Base-by-base conservation (phyloP, 441 rosid species). In the Gossypium trilobum region DNA sequence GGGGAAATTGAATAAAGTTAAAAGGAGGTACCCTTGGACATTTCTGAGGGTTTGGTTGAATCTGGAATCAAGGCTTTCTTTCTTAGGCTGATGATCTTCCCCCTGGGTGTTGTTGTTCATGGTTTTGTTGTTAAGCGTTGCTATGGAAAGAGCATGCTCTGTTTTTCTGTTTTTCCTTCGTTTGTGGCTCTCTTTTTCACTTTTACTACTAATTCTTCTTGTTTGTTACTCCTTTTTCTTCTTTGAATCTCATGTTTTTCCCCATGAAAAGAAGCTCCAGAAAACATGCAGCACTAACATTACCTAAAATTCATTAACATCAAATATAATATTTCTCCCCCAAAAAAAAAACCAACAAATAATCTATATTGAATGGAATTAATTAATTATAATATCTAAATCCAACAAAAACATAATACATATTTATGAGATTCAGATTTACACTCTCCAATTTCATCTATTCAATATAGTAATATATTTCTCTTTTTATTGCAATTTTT, bases 11-110 rank as follows among this genome's bases (percentile, higher is more conserved):
- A 60, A 48, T 1, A 39, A 1, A 29, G 36, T 19, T 3, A 56
- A 29, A 46, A 13, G 0, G 6, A 56, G 52, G 33, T 82, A 92
- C 99, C 95, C 98, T 61, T 92, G 97, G 65, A 95, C 97, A 83
- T 90, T 95, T 70, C 86, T 90, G 73, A 95, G 95, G 36, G 97
- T 92, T 58, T 89, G 99, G 74, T 84, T 91, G 87, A 95, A 87
- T 82, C 96, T 83, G 27, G 99, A 89, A 83, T 89, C 96, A 69
- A 81, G 39, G 71, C 77, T 65, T 13, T 80, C 86, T 46, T 79
- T 81, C 72, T 83, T 80, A 60, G 78, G 78, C 63, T 71, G 82
- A 13, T 83, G 82, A 25, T 82, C 83, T 79, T 83, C 87, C 46
- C 61, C 33, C 69, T 68, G 70, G 17, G 17, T 66, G 65, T 9